These are phyloP conservation scores for Graphiopsis chlorocephala DNA, from an alignment of 2,329 filamentous ascomycete species.

Conservation along the genomic window DNA sequence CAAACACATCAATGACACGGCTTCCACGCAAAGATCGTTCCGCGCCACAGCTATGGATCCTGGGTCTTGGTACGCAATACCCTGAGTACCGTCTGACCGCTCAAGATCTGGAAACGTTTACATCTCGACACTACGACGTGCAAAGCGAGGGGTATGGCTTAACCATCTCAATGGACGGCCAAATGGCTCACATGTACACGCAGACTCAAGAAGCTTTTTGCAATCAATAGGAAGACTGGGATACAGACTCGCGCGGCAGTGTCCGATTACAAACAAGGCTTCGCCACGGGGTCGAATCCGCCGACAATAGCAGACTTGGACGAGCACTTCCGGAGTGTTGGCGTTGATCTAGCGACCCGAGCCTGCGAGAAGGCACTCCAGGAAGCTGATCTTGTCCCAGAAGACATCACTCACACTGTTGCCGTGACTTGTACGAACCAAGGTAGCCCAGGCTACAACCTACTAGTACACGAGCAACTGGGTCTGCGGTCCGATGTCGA, in stretches of 20 bases:
- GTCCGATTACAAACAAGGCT: neutral
- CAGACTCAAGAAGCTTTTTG: conserved; percentile 12
- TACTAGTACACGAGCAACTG: conserved; percentile 36
- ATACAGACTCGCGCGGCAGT: conserved; percentile 8
- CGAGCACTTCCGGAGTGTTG: conserved; percentile 29
- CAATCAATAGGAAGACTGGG: conserved; percentile 5
- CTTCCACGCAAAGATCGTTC: neutral
- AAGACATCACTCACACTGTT: conserved; percentile 39
- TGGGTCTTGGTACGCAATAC: conserved; percentile 7
- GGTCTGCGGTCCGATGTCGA: conserved; percentile 32
- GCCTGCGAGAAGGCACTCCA: conserved; percentile 36
- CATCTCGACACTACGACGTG: neutral
- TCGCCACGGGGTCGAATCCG: neutral
- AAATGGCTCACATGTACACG: neutral
- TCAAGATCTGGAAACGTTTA: neutral
- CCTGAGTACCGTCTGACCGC: neutral
- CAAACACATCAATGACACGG: neutral
- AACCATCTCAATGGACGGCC: neutral
- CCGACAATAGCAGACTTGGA: conserved; percentile 26
- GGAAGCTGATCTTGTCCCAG: conserved; percentile 27
- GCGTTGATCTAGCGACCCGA: conserved; percentile 31
- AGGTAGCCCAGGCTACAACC: conserved; percentile 40
- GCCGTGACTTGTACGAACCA: conserved; percentile 40
- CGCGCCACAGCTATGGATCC: neutral
- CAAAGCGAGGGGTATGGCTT: neutral